phyloP scores from a whole-genome alignment of 495 filamentous ascomycete genomes.

The Hypoxylon perforatum region DNA sequence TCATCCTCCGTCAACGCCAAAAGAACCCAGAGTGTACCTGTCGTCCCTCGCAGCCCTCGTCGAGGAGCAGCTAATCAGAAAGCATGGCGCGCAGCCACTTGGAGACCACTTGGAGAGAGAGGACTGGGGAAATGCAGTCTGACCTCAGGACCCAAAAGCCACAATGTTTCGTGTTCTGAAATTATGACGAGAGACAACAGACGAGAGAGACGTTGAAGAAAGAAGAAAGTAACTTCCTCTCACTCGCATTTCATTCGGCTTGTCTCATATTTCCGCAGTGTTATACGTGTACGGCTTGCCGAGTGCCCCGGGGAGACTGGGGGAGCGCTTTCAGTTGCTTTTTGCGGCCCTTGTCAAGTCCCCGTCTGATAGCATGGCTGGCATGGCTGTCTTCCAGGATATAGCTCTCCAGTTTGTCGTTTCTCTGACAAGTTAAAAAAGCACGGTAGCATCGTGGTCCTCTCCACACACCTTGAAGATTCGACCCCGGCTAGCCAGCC shows the following conservation, averaged over 20 bases:
- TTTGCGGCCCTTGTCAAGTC: constrained; percentile 39
- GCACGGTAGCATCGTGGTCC: constrained; percentile 43
- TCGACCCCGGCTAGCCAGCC: constrained; percentile 43
- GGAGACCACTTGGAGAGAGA: constrained; percentile 10
- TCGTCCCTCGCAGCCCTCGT: constrained; percentile 16
- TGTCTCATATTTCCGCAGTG: constrained; percentile 39
- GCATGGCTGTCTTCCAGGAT: constrained; percentile 40
- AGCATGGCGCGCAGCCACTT: constrained; percentile 25
- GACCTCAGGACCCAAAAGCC: constrained; percentile 12
- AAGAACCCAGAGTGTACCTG: constrained; percentile 8
- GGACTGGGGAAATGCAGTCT: constrained; percentile 17
- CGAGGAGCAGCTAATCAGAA: constrained; percentile 17
- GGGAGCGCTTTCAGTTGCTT: constrained; percentile 41
- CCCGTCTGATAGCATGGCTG: constrained; percentile 44
- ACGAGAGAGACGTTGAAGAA: constrained; percentile 14
- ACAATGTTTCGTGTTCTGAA: constrained; percentile 40
- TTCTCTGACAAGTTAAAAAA: constrained; percentile 46
- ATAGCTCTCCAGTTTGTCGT: constrained; percentile 46
- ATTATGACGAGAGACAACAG: constrained; percentile 16
- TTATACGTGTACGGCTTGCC: constrained; percentile 39
- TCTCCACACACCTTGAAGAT: constrained; percentile 46
- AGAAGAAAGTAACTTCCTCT: constrained; percentile 14
- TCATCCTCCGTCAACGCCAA: constrained; percentile 42
- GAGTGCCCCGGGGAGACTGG: constrained; percentile 41
- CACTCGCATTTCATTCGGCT: constrained; percentile 40